Evolutionary conservation across 139 green algal genomes (phyloP), one percentile per base, ranked within the genome.

Genomic region (Micractinium conductrix): DNA sequence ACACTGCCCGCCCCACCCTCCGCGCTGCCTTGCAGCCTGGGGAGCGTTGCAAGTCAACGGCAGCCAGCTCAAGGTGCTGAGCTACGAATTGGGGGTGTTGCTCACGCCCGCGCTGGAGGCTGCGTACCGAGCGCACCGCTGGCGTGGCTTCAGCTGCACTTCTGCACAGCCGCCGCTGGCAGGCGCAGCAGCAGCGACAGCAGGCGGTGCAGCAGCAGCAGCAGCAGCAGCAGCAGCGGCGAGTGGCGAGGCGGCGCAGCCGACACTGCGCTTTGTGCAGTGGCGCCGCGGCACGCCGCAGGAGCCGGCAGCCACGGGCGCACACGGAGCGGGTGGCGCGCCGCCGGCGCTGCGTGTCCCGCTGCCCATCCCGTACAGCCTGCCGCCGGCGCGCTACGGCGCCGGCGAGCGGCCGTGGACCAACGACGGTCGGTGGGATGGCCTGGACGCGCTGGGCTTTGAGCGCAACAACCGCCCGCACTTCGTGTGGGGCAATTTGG

Each of bases 21-120:
- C 40, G 33, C 6, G 2, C 44, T 22, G 16, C 21, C 43, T 48
- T 84, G 95, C 95, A 5, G 95, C 95, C 1, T 98, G 95, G 95
- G 95, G 95, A 5, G 78, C 60, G 48, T 88, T 97, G 58, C 89
- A 95, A 78, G 94, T 95, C 83, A 83, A 91, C n/a, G 78, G 68
- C n/a, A 87, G 53, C 38, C 79, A 90, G 78, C 86, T 91, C 22
- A 82, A 89, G 71, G 76, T 96, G 3, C 80, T 86, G 4, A 91
- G 74, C 19, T 98, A 97, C 83, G 95, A 98, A 92, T 86, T 98
- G 44, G 90, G 92, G 1, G 93, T 97, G 62, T 76, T 97, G 73
- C 62, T 92, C 17, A 82, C 93, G 26, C 94, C 94, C 0, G 73
- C 78, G 7, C 67, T 91, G 50, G 93, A 95, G 75, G 71, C 84